Evolutionary conservation across 148 eudicot genomes (phyloP), one percentile per base, ranked within the genome.

Genomic region (Euryodendron excelsum): DNA sequence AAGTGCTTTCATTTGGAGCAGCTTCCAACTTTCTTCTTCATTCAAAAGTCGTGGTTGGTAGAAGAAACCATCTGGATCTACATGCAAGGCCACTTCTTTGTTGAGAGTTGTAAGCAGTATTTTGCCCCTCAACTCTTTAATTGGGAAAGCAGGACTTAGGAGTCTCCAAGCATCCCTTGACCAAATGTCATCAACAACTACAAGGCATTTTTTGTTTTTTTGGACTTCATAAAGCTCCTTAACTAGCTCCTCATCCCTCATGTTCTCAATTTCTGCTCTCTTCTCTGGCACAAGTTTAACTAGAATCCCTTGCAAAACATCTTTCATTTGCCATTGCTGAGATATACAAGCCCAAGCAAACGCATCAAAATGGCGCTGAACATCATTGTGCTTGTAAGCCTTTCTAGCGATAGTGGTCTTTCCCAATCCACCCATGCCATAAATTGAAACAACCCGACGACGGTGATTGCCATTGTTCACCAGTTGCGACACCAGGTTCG

Each of bases 181-280:
- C 85, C 89, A 86, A 7, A 88, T 69, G 69, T 84, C 86, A 74
- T 85, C 88, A 17, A 88, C 76, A 18, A 85, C 33, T 25, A 88
- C 79, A 80, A 85, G 75, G 65, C 86, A 86, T 62, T 72, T 86
- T 61, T 82, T 86, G 45, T 73, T 1, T 2, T 25, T 33, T 58
- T 60, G 64, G 7, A 60, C 64, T 7, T 60, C 13, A 60, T 2
- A 12, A 27, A 60, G 10, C 0, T 1, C 3, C 64, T 12, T 60
- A 2, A 12, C 11, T 23, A 60, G 33, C 64, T 60, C 64, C 33
- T 1, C 64, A 5, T 23, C 11, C 25, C 13, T 0, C 64, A 60
- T 55, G 1, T 0, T 2, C 0, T 12, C 1, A 27, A 60, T 23
- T 27, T 25, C 33, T 7, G 1, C 64, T 14, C 17, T 23, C 13